Evolutionary conservation across 306 rosid genomes (phyloP).

Genomic region (Pyrus bretschneideri): DNA sequence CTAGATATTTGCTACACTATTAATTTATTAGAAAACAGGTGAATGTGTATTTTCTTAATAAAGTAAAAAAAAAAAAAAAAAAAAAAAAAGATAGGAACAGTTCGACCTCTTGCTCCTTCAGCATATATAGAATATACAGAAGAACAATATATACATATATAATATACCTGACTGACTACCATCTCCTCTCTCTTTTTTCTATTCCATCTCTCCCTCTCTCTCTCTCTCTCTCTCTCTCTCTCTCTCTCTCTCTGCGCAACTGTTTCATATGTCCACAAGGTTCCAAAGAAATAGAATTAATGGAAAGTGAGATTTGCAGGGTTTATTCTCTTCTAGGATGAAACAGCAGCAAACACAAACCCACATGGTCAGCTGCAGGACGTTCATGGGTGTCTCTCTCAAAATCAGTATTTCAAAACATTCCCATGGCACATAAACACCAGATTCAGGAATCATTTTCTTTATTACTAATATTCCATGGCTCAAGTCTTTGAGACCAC

Average conservation of each 20-base stretch:
- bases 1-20: not conserved
- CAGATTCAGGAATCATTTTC: not conserved
- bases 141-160: slow-evolving; percentile 17
- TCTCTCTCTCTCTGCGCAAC: slow-evolving; percentile 27
- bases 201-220: slow-evolving; percentile 1
- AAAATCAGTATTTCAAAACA: slow-evolving; percentile 2
- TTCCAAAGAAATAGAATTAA: slow-evolving; percentile 89
- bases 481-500: slow-evolving; percentile 26
- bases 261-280: slow-evolving; percentile 60
- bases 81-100: not conserved
- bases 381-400: slow-evolving; percentile 41
- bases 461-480: slow-evolving; percentile 29
- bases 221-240: slow-evolving; percentile 15
- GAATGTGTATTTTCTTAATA: slow-evolving; percentile 20
- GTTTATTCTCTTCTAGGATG: slow-evolving; percentile 27
- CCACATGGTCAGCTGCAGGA: slow-evolving; percentile 14
- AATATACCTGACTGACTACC: slow-evolving; percentile 55
- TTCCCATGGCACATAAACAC: slow-evolving; percentile 38
- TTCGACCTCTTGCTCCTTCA: slow-evolving; percentile 20
- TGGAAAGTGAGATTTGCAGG: slow-evolving; percentile 81
- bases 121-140: not conserved
- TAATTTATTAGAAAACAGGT: slow-evolving; percentile 23
- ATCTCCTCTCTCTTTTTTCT: slow-evolving; percentile 8
- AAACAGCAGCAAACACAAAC: slow-evolving; percentile 17
- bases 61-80: slow-evolving; percentile 10